Evolutionary conservation across 768 basidiomycete genomes (phyloP), one percentile per base, ranked within the genome.

Genomic region (Ramaria rubella): DNA sequence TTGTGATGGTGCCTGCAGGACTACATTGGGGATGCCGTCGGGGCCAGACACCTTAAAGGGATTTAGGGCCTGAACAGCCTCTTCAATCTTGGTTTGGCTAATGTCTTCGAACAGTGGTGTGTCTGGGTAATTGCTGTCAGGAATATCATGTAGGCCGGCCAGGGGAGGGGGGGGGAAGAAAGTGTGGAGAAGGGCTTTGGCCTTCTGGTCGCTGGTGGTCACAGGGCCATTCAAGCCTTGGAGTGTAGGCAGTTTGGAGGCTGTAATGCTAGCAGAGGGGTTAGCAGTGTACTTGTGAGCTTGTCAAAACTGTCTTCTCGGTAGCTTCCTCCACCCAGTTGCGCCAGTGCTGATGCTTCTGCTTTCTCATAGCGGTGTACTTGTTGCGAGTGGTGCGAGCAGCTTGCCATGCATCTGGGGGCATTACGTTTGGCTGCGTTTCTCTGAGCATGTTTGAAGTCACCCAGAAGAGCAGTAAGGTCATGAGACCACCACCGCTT

Each of bases 401-500:
- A 15, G 6, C 21, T 12, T 33, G 50, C 11, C 12, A 49, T n/a
- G 12, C 27, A 17, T 7, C 26, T 17, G 4, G 17, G 15, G 21
- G 46, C 27, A 17, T 49, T 1, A 52, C 24, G 62, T 29, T 23
- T 49, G 5, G 51, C 42, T 45, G 29, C 63, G 54, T 38, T 54
- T 51, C 1, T 38, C 49, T 21, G 57, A 50, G 0, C 66, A 5
- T 19, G 50, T 11, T 33, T 33, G 0, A 52, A 23, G 0, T 57
- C 33, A 3, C 61, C 58, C 17, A 68, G 36, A 44, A 60, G 55
- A 5, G 59, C 49, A 0, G 54, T 53, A 2, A 77, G 69, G 0
- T 70, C 69, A 12, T 57, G 48, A 7, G 53, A 63, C 69, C 67
- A 75, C 74, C 72, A 75, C 1, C 64, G 21, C 31, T 72, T 73